Evolutionary conservation across 2,329 filamentous ascomycete genomes (phyloP).

Genomic region (Diaporthe capsici): DNA sequence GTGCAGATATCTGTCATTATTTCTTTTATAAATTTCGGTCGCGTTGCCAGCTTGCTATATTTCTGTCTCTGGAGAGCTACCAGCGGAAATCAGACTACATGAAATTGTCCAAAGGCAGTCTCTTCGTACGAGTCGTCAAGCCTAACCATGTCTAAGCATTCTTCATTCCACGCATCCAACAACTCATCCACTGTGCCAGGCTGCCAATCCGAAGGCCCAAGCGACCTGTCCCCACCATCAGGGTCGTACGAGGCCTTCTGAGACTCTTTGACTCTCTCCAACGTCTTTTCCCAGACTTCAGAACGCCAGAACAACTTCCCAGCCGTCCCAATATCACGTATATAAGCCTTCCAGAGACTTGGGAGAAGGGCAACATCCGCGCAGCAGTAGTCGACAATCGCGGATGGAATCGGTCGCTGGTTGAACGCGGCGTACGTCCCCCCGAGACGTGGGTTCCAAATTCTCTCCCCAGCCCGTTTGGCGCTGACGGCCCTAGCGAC

Average conservation of each 20-base stretch:
- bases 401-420: background rate
- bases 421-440: background rate
- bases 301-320: background rate
- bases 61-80: too few species aligned
- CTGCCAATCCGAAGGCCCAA: background rate
- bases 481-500: background rate
- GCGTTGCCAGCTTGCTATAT: too few species aligned
- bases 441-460: background rate
- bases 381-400: conserved; percentile 3
- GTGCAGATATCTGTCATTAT: too few species aligned
- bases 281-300: background rate
- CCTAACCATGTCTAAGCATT: background rate
- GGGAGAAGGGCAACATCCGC: conserved; percentile 3
- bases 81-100: background rate
- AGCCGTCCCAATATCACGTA: background rate
- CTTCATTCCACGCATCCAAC: background rate
- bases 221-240: background rate
- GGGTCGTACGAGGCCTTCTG: background rate
- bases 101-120: background rate
- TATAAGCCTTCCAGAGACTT: background rate
- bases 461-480: background rate
- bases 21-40: too few species aligned
- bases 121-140: background rate
- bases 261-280: background rate
- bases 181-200: background rate